Percentiles rank a stretch among this genome's conserved stretches.
Evolutionary conservation across 164 flowering plant species (phyloP).

Genomic region (Saururus chinensis): DNA sequence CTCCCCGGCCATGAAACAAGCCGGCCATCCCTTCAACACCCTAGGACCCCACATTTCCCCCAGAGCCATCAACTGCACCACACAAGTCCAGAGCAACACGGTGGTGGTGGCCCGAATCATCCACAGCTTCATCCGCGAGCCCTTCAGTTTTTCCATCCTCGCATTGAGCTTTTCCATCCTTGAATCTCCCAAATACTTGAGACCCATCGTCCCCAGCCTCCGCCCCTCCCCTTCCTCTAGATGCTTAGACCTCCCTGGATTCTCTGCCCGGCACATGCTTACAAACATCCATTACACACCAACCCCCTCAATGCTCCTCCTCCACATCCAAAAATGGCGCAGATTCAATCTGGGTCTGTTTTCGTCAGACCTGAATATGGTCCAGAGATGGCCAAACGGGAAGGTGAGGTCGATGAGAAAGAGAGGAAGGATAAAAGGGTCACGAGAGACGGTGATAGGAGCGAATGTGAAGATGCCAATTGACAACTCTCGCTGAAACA

Average conservation of each 20-base stretch:
- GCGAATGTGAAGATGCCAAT: no score
- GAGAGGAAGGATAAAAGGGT: no score
- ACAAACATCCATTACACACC: not conserved
- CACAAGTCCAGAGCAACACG: conserved; percentile 76
- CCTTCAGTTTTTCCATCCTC: conserved; percentile 23
- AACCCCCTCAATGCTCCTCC: conserved; percentile 1
- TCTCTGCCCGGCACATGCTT: conserved; percentile 17
- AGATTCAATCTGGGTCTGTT: not conserved
- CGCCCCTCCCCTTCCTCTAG: conserved; percentile 9
- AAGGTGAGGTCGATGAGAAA: no score
- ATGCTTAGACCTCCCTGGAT: conserved; percentile 2
- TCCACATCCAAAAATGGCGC: not conserved
- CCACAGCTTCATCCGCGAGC: conserved; percentile 60
- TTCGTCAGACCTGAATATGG: not conserved
- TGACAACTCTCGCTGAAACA: not conserved
- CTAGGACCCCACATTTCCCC: conserved; percentile 78
- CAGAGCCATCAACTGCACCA: conserved; percentile 67
- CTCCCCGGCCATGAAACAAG: conserved; percentile 37
- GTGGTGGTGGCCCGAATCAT: conserved; percentile 75
- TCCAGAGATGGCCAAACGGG: not conserved
- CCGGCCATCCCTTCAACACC: conserved; percentile 84
- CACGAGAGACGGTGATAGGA: no score
- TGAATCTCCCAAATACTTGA: conserved; percentile 22
- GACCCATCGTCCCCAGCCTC: conserved; percentile 23
- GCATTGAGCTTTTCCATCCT: conserved; percentile 40